Conservation (phyloP, 768 basidiomycete genomes). For the Podaxis sp. region DNA sequence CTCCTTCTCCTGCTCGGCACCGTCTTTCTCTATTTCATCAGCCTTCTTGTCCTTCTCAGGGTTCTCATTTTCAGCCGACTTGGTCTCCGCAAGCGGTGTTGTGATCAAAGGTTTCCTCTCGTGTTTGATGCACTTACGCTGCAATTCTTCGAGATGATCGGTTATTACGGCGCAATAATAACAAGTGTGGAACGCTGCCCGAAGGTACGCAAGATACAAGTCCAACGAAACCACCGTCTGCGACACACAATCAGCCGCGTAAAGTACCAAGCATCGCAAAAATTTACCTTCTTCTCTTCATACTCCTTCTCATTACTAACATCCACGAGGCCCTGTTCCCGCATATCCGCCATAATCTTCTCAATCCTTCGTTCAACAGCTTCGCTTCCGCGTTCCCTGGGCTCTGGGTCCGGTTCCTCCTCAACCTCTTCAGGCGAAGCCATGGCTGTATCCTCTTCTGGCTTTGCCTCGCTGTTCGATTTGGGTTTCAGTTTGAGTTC, state of each 20-base stretch:
- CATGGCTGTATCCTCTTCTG: constrained; percentile 33
- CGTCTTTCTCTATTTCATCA: constrained; percentile 39
- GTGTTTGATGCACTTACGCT: constrained; percentile 93
- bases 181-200: constrained; percentile 91
- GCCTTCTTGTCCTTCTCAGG: constrained; percentile 45
- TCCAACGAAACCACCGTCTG: constrained; percentile 85
- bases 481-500: constrained; percentile 22
- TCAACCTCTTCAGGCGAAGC: constrained; percentile 33
- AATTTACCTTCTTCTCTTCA: constrained; percentile 69
- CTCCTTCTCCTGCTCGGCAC: constrained; percentile 34
- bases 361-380: constrained; percentile 83
- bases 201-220: constrained; percentile 90
- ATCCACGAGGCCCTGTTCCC: constrained; percentile 61
- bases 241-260: constrained; percentile 19
- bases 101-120: constrained; percentile 74
- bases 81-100: constrained; percentile 55
- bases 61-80: constrained; percentile 55
- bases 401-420: constrained; percentile 57
- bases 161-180: constrained; percentile 96
- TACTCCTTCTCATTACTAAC: constrained; percentile 63
- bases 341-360: constrained; percentile 69
- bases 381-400: constrained; percentile 65
- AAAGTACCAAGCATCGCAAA: constrained; percentile 20
- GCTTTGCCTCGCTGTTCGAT: constrained; percentile 22
- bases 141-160: constrained; percentile 93